Percentiles rank a stretch among this genome's conserved stretches.
Evolutionary conservation across 2,329 filamentous ascomycete genomes (phyloP).

Genomic region (Colletotrichum trifolii): DNA sequence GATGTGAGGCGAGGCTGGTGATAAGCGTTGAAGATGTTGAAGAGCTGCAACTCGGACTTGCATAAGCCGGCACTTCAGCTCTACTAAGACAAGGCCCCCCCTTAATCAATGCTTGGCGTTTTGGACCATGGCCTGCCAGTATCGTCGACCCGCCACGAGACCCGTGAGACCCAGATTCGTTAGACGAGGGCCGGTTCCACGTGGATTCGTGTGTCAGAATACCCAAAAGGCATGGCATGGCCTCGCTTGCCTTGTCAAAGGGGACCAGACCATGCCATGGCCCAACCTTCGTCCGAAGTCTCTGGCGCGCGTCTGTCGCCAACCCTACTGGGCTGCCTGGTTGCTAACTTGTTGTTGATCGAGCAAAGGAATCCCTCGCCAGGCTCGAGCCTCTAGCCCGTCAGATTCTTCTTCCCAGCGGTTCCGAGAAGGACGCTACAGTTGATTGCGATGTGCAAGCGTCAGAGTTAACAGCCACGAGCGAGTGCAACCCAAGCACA

Average conservation of each 20-base stretch:
- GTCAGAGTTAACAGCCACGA: too few species aligned
- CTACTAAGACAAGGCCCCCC: constrained; percentile 27
- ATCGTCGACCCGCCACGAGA: constrained; percentile 10
- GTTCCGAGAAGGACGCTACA: too few species aligned
- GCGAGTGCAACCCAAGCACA: too few species aligned
- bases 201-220: constrained; percentile 29
- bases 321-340: constrained; percentile 14
- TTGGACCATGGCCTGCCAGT: constrained; percentile 9
- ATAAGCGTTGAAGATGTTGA: constrained; percentile 9
- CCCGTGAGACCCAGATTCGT: constrained; percentile 6
- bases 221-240: neutral
- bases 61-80: neutral
- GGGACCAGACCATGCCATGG: too few species aligned
- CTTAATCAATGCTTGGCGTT: constrained; percentile 34
- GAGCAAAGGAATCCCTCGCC: constrained; percentile 10
- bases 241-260: too few species aligned
- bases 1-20: constrained; percentile 22
- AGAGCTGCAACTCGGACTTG: constrained; percentile 11
- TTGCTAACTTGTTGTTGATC: too few species aligned
- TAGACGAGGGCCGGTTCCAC: constrained; percentile 22
- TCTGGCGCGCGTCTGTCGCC: constrained; percentile 31
- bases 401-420: too few species aligned
- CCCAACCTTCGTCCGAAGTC: constrained; percentile 16
- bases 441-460: too few species aligned
- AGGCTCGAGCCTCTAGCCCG: too few species aligned